Conservation (phyloP, 2,329 filamentous ascomycete genomes). For the Aspergillus oerlinghausenensis region DNA sequence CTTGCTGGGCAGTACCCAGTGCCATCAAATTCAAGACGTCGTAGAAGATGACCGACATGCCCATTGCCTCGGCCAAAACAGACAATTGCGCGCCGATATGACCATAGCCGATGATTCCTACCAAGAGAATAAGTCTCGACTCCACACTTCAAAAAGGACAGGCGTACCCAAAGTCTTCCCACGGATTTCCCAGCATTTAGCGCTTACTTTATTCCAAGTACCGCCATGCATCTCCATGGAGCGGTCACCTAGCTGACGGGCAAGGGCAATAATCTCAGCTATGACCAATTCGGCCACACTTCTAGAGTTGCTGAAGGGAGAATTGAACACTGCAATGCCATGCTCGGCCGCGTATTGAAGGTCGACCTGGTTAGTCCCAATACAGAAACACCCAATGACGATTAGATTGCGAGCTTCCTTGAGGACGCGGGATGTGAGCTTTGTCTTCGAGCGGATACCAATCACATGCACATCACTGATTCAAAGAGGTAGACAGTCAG, state of each 20-base stretch:
- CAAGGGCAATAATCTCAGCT: conserved; percentile 84
- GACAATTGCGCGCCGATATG: conserved; percentile 96
- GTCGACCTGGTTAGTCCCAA: conserved; percentile 68
- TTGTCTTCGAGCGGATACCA: conserved; percentile 96
- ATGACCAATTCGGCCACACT: conserved; percentile 96
- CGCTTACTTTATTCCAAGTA: conserved; percentile 96
- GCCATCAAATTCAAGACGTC: conserved; percentile 94
- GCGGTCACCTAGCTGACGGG: conserved; percentile 87
- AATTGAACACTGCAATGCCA: conserved; percentile 96
- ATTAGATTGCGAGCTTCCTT: conserved; percentile 88
- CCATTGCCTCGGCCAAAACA: conserved; percentile 93
- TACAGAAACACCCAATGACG: conserved; percentile 97
- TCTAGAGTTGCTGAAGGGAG: conserved; percentile 95
- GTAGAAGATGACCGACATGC: conserved; percentile 97
- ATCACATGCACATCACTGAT: conserved; percentile 89
- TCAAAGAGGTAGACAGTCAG: conserved; percentile 4
- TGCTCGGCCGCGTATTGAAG: conserved; percentile 43
- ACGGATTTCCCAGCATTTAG: conserved; percentile 95
- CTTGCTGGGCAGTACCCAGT: conserved; percentile 80
- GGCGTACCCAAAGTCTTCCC: conserved; percentile 82
- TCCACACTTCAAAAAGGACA: conserved; percentile 1
- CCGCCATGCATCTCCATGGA: conserved; percentile 91
- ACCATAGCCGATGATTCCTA: conserved; percentile 89
- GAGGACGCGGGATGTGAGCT: conserved; percentile 79
- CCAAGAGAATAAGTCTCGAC: conserved; percentile 8